phyloP scores from a whole-genome alignment of 163 green algal species.

The Chlamydomonas reinhardtii region DNA sequence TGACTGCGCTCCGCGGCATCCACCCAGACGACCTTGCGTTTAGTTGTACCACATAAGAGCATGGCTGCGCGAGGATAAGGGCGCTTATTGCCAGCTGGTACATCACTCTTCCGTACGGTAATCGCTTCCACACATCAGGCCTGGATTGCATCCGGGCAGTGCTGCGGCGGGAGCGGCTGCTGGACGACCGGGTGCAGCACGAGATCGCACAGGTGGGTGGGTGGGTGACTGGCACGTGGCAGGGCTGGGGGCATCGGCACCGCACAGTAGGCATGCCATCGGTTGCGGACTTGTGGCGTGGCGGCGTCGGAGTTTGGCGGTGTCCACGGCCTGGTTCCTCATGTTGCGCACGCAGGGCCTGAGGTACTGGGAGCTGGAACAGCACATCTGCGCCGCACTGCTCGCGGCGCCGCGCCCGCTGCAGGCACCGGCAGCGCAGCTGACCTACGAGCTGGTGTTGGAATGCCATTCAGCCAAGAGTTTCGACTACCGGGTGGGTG shows the following conservation, averaged over 20 bases:
- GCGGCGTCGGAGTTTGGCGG: no score
- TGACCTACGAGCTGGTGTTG: conserved; percentile 63
- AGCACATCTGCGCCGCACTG: conserved; percentile 56
- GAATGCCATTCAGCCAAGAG: conserved; percentile 72
- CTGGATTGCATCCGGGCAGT: not conserved
- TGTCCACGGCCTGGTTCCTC: no score
- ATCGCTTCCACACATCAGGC: not conserved
- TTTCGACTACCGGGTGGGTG: conserved; percentile 83
- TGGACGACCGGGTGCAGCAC: not conserved
- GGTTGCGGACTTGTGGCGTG: no score
- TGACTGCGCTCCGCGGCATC: no score
- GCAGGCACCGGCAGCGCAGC: not conserved
- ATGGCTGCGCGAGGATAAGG: no score
- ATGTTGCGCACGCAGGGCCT: conserved; percentile 74
- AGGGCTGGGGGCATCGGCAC: no score
- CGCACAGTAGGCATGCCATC: no score
- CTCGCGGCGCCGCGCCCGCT: conserved; percentile 21
- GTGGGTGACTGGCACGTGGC: not conserved
- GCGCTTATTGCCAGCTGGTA: no score
- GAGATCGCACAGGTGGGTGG: conserved; percentile 25
- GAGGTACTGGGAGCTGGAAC: conserved; percentile 79
- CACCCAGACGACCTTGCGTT: no score
- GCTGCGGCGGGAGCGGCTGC: not conserved
- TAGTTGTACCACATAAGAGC: no score
- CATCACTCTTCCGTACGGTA: no score